phyloP scores from a whole-genome alignment of 2,329 filamentous ascomycete genomes.

The Talaromyces albobiverticillius region DNA sequence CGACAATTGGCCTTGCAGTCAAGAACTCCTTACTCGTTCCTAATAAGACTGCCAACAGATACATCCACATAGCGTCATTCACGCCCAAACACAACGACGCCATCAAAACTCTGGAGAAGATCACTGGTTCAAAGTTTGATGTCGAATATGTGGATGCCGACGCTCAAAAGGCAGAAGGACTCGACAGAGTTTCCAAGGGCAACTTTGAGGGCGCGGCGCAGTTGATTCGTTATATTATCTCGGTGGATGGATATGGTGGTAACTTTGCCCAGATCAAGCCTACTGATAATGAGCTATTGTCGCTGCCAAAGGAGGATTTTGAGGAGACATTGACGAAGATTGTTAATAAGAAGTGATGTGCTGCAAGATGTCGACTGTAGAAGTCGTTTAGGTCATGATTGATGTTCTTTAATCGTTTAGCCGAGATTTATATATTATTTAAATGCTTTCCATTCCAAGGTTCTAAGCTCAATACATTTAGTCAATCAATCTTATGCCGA shows the following conservation, averaged over 20 bases:
- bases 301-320: neutral
- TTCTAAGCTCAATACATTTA: no score
- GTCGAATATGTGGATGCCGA: constrained; percentile 6
- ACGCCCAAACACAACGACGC: neutral
- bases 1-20: neutral
- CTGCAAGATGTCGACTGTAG: no score
- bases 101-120: neutral
- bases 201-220: constrained; percentile 1
- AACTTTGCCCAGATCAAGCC: constrained; percentile 1
- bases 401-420: no score
- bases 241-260: constrained; percentile 2
- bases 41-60: constrained; percentile 3
- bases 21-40: neutral
- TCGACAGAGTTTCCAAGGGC: neutral
- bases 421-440: no score
- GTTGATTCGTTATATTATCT: constrained; percentile 3
- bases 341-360: no score
- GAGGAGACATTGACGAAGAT: neutral
- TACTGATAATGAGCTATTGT: constrained; percentile 3
- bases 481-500: no score
- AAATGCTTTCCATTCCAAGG: no score
- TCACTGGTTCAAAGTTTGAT: constrained; percentile 1
- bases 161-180: neutral
- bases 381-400: no score
- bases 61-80: neutral